phyloP scores from a whole-genome alignment of 2,329 filamentous ascomycete genomes.

The Aspergillus neotritici region DNA sequence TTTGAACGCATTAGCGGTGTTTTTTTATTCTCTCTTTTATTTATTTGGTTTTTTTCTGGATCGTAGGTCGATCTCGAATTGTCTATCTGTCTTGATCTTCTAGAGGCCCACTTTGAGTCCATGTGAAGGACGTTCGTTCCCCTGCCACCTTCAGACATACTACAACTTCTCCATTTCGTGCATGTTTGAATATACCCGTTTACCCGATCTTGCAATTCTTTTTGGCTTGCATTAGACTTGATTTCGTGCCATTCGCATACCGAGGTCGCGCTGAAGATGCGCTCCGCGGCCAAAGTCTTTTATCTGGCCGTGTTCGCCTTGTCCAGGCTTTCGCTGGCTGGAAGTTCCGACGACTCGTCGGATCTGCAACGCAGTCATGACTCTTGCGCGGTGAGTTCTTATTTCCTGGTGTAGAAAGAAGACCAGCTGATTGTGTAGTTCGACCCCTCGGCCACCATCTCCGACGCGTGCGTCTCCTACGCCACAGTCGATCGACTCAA shows the following conservation, averaged over 20 bases:
- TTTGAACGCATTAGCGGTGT: neutral
- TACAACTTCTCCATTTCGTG: neutral
- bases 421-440: constrained; percentile 53
- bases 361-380: constrained; percentile 34
- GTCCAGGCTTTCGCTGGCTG: constrained; percentile 46
- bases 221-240: neutral
- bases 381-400: constrained; percentile 51
- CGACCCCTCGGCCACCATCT: constrained; percentile 80
- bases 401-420: neutral
- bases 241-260: neutral
- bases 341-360: constrained; percentile 36
- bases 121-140: neutral
- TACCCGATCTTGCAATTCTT: neutral
- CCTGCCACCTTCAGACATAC: neutral
- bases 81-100: neutral
- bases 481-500: constrained; percentile 83
- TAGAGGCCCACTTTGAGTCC: too few relatives aligned
- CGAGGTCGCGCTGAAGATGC: constrained; percentile 38
- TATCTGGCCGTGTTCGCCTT: constrained; percentile 59
- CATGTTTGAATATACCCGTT: neutral
- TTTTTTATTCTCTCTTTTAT: neutral
- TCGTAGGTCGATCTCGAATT: neutral
- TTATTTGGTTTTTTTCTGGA: neutral
- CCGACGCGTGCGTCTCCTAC: constrained; percentile 92
- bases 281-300: constrained; percentile 50